Evolutionary conservation across 1,139 yeast species (phyloP), one percentile per base, ranked within the genome.

Genomic region (Blastobotrys raffinosifermentans): DNA sequence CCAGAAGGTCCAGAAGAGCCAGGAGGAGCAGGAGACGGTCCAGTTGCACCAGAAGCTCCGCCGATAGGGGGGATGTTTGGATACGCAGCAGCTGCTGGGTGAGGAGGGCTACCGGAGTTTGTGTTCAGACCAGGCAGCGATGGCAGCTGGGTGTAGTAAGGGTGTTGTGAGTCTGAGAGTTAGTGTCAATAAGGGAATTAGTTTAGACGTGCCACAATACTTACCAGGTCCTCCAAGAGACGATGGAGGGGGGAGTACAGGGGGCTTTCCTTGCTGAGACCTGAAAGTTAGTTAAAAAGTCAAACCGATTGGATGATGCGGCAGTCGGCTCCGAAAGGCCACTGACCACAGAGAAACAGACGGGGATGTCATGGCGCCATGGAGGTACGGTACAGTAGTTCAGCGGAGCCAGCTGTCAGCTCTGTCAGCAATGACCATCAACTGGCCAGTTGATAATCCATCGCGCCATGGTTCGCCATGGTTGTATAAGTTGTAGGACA

Each of bases 91-190:
- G 51, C 25, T 15, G 50, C 38, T 38, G 45, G 19, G 39, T 48
- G 13, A 38, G 32, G 22, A 17, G 23, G 20, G 21, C 34, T 8
- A 26, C 35, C 13, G 19, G 40, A 35, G 26, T 37, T 42, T 18
- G 50, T 43, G 27, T 48, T 67, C 67, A 51, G 65, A 61, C 73
- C 73, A 42, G 73, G 39, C 20, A 52, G 43, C 29, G 55, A 50
- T 8, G 54, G 57, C 17, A 52, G 37, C 22, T 49, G 45, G 22
- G 47, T 44, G 32, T 51, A 52, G 39, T 45, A 44, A 30, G 43
- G 44, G 9, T 36, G 41, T 21, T 40, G 48, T 5, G 37, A 37
- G 18, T 36, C 39, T 9, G 37, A 31, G 14, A 30, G 35, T 21
- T 6, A 10, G 10, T 5, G 9, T 9, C 10, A 25, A 3, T 6